Percentiles rank a stretch among this genome's conserved stretches.
phyloP scores from a whole-genome alignment of 176 grass and related monocot genomes.

The Oryza nivara region DNA sequence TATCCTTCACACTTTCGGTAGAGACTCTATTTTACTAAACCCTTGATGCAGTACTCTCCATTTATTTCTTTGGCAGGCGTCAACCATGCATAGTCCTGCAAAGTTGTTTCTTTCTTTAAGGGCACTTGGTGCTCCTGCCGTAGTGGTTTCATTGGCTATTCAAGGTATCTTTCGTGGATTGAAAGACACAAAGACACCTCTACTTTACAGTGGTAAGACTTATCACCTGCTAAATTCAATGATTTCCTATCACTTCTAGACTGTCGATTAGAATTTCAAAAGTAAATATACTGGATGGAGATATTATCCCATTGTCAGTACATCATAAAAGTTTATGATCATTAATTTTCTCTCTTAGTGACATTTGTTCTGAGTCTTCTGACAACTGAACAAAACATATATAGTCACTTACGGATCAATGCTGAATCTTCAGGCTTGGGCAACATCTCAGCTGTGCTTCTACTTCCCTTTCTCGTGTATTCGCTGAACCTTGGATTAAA shows the following conservation, averaged over 20 bases:
- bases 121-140: slow-evolving; percentile 69
- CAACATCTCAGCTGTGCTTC: slow-evolving; percentile 58
- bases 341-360: slow-evolving; percentile 11
- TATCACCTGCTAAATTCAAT: neutral
- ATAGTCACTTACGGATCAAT: neutral
- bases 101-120: slow-evolving; percentile 65
- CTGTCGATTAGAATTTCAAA: too few relatives aligned
- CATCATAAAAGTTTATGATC: neutral
- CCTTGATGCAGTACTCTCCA: slow-evolving; percentile 1
- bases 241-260: neutral
- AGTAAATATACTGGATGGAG: neutral
- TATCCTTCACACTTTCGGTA: neutral
- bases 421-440: slow-evolving; percentile 51
- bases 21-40: neutral
- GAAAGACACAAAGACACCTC: slow-evolving; percentile 67
- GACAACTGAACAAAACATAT: neutral
- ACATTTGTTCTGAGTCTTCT: neutral
- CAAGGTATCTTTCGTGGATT: slow-evolving; percentile 73
- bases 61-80: slow-evolving; percentile 42
- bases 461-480: slow-evolving; percentile 53
- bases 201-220: slow-evolving; percentile 63
- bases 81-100: slow-evolving; percentile 54
- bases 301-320: slow-evolving; percentile 9
- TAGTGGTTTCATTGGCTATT: slow-evolving; percentile 68
- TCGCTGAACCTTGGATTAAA: slow-evolving; percentile 55